A percentile compares a stretch with the other conserved stretches of the same genome.
Evolutionary conservation across 192 early-diverging fungal species (phyloP).

Genomic region (Dissophora globulifera): DNA sequence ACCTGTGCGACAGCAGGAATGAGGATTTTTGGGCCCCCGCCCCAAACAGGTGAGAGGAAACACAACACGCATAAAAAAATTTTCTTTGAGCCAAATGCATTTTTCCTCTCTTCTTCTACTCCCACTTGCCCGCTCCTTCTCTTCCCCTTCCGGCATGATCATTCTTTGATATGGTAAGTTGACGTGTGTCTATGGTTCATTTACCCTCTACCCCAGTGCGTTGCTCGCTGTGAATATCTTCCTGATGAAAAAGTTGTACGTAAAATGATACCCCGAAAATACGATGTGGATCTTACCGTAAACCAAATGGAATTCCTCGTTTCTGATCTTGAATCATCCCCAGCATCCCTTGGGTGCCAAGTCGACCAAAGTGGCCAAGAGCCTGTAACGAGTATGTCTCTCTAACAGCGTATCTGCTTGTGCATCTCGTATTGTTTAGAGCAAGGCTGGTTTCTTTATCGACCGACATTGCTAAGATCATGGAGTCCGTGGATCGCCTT

Average conservation of each 20-base stretch:
- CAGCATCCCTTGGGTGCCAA: background rate
- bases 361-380: too few relatives aligned
- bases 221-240: conserved; percentile 4
- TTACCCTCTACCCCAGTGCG: background rate
- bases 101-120: background rate
- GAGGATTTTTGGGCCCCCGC: too few relatives aligned
- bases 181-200: background rate
- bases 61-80: conserved; percentile 14
- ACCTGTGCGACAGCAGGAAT: background rate
- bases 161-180: conserved; percentile 27
- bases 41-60: too few relatives aligned
- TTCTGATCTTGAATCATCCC: conserved; percentile 38
- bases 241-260: conserved; percentile 58
- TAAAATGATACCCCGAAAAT: conserved; percentile 57
- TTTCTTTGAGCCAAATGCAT: background rate
- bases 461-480: too few relatives aligned
- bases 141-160: too few relatives aligned
- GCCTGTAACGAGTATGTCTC: too few relatives aligned
- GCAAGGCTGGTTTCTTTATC: too few relatives aligned
- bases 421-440: background rate
- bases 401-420: background rate
- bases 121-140: background rate
- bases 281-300: conserved; percentile 54
- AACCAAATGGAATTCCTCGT: conserved; percentile 58
- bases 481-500: too few relatives aligned